Conservation (phyloP, 2,329 filamentous ascomycete species). For the Ceratocystis papillata region DNA sequence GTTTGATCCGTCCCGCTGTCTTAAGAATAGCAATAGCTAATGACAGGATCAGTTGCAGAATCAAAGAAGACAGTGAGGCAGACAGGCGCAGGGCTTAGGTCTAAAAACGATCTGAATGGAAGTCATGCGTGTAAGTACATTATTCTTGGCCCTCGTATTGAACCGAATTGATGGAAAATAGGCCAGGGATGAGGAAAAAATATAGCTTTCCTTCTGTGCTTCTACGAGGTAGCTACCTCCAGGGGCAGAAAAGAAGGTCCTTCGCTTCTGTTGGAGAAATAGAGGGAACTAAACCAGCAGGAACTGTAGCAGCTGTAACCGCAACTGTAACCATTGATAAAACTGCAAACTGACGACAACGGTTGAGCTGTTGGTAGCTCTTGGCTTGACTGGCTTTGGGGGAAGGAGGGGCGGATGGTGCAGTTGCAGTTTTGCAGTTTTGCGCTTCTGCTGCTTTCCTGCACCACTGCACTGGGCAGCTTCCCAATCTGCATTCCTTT, state of each 20-base stretch:
- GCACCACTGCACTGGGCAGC: too few species aligned
- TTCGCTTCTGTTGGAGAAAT: background rate
- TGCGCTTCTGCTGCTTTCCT: too few species aligned
- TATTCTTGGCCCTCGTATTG: background rate
- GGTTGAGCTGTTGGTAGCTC: background rate
- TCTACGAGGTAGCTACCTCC: background rate
- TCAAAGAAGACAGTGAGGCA: background rate
- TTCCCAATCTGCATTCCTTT: background rate
- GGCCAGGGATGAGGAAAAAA: background rate
- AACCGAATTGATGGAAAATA: background rate
- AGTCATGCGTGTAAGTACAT: too few species aligned
- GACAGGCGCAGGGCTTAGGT: too few species aligned
- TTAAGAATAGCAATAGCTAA: background rate
- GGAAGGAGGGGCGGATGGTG: too few species aligned
- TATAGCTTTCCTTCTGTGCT: background rate
- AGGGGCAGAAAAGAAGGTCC: too few species aligned
- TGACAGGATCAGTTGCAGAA: background rate
- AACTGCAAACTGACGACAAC: background rate
- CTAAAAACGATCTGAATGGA: too few species aligned
- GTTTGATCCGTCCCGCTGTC: constrained; percentile 10
- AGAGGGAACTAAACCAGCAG: background rate
- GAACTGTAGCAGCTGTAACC: background rate
- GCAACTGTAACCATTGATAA: background rate
- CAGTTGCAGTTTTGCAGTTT: background rate
- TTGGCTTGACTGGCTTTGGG: too few species aligned